A percentile compares a stretch with the other conserved stretches of the same genome.
Conservation (phyloP, 768 basidiomycete genomes). For the Lentinula boryana region DNA sequence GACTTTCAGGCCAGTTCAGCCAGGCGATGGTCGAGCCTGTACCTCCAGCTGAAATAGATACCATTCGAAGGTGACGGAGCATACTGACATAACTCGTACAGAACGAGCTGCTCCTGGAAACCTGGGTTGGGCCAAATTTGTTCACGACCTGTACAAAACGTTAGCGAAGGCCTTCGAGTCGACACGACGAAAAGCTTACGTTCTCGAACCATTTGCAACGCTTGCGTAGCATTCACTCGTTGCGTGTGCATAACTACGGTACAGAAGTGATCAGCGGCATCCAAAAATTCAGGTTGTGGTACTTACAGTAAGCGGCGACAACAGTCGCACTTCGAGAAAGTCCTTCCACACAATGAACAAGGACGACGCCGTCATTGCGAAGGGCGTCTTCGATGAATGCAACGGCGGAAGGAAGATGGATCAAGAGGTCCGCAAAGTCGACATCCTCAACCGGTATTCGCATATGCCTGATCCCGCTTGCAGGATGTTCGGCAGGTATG, state of each 20-base stretch:
- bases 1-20: slow-evolving; percentile 29
- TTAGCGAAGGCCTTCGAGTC: slow-evolving; percentile 2
- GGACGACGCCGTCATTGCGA: slow-evolving; percentile 48
- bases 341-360: slow-evolving; percentile 66
- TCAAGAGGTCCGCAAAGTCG: slow-evolving; percentile 63
- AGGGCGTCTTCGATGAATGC: slow-evolving; percentile 62
- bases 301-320: slow-evolving; percentile 71
- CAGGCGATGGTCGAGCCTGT: slow-evolving; percentile 44
- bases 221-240: slow-evolving; percentile 49
- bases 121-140: slow-evolving; percentile 79
- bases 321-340: slow-evolving; percentile 64
- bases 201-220: slow-evolving; percentile 54
- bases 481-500: slow-evolving; percentile 65
- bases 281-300: background rate
- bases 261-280: slow-evolving; percentile 4
- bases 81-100: slow-evolving; percentile 71
- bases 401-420: slow-evolving; percentile 59
- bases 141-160: slow-evolving; percentile 47
- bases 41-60: slow-evolving; percentile 63
- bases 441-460: slow-evolving; percentile 68
- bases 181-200: slow-evolving; percentile 30
- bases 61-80: slow-evolving; percentile 53
- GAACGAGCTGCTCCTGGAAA: slow-evolving; percentile 71
- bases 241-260: slow-evolving; percentile 61
- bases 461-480: slow-evolving; percentile 64